Evolutionary conservation across 768 basidiomycete genomes (phyloP).

Genomic region (Lactifluus subvellereus): DNA sequence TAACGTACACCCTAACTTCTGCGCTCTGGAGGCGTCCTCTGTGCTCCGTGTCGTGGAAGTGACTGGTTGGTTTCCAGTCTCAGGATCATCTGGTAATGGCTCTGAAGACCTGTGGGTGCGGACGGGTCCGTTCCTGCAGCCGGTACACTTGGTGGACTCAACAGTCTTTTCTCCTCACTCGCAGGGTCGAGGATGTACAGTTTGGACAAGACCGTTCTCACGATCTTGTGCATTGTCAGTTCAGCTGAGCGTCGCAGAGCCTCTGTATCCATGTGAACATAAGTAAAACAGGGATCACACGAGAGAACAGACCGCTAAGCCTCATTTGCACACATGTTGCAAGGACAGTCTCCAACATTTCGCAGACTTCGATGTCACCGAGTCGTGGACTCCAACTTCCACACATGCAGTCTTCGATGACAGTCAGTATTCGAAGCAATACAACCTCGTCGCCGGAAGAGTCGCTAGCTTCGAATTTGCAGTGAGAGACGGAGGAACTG

Average conservation of each 20-base stretch:
- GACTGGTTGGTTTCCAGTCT: background rate
- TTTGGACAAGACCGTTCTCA: constrained; percentile 73
- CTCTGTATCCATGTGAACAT: constrained; percentile 43
- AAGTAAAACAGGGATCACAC: background rate
- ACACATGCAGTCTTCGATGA: constrained; percentile 81
- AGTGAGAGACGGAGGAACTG: constrained; percentile 86
- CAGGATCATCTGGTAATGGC: background rate
- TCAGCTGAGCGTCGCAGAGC: constrained; percentile 84
- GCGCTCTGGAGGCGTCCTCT: background rate
- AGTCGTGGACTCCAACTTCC: constrained; percentile 61
- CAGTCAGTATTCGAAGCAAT: constrained; percentile 81
- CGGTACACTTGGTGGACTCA: constrained; percentile 41
- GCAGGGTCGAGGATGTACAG: constrained; percentile 61
- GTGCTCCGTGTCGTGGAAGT: background rate
- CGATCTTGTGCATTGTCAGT: constrained; percentile 81
- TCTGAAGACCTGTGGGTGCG: background rate
- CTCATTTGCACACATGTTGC: constrained; percentile 97
- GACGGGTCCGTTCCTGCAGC: constrained; percentile 3
- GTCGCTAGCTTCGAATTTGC: constrained; percentile 97
- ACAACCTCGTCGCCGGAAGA: constrained; percentile 98
- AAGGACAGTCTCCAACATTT: constrained; percentile 95
- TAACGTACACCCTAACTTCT: constrained; percentile 15
- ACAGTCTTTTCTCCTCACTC: constrained; percentile 62
- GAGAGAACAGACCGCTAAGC: constrained; percentile 69
- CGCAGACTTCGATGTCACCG: constrained; percentile 92